Evolutionary conservation across 768 basidiomycete genomes (phyloP), one percentile per base, ranked within the genome.

Genomic region (Lactarius sanguifluus): DNA sequence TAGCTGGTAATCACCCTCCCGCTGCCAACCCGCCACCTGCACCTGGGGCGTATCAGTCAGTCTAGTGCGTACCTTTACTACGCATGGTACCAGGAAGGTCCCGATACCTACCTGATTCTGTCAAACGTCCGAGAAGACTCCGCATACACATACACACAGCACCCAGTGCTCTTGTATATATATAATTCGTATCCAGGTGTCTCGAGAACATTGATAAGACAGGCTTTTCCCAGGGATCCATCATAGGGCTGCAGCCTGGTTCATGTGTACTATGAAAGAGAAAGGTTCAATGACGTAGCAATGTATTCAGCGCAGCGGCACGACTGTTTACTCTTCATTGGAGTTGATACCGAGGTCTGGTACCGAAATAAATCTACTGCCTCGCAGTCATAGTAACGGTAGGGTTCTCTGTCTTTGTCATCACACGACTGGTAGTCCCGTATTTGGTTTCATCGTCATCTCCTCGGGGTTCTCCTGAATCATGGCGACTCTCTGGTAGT

Each of bases 41-140:
- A 30, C 75, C 77, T 4, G 76, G 75, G 7, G 74, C 74, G 40
- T 79, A 79, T 71, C 75, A 78, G 61, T 64, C 72, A 18, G 76
- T 77, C 38, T 79, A 73, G 72, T 15, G 5, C 13, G 25, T 15
- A 28, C 12, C 18, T 10, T 32, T 40, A 55, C 23, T 20, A 18
- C 16, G 28, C 23, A 16, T 18, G 34, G 50, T 41, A 4, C 10
- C 9, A 20, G n/a, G 52, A 47, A 32, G 55, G 25, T 2, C 36
- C 8, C 45, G 55, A 55, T 64, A 64, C 54, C 62, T 47, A 59
- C 38, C 41, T 52, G 38, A 10, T 55, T 38, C 36, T 57, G 18
- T 41, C 61, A 32, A 52, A 12, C 32, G 32, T 55, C 54, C 57
- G 41, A 32, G 38, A 47, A 55, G 28, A 23, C 23, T 55, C 10